These are phyloP conservation scores for Halenospora varia DNA, from an alignment of 495 filamentous ascomycete genomes.

Conservation along the genomic window DNA sequence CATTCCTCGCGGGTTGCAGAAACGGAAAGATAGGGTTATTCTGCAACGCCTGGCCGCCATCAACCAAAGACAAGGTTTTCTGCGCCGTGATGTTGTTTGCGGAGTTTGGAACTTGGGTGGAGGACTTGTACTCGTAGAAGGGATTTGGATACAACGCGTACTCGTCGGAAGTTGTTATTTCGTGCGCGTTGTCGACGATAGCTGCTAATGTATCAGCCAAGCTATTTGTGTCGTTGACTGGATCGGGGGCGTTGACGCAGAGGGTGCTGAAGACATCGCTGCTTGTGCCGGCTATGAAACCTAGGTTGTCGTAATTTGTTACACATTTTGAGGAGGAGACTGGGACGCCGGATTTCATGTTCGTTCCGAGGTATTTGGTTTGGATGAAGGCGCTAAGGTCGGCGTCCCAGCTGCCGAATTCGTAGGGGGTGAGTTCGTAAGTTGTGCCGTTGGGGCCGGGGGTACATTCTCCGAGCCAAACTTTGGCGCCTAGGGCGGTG, in stretches of 20 bases:
- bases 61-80: slow-evolving; percentile 28
- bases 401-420: slow-evolving; percentile 43
- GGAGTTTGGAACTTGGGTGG: slow-evolving; percentile 19
- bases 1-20: slow-evolving; percentile 33
- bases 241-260: slow-evolving; percentile 24
- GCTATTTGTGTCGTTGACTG: slow-evolving; percentile 5
- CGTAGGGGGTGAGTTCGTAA: slow-evolving; percentile 45
- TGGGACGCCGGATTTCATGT: slow-evolving; percentile 29
- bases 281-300: slow-evolving; percentile 43
- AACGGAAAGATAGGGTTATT: slow-evolving; percentile 45
- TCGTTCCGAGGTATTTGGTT: slow-evolving; percentile 40
- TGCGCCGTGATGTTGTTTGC: slow-evolving; percentile 29
- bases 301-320: slow-evolving; percentile 45
- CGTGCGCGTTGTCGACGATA: slow-evolving; percentile 20
- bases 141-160: slow-evolving; percentile 41
- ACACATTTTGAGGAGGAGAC: slow-evolving; percentile 31
- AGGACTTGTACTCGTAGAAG: slow-evolving; percentile 34
- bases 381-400: slow-evolving; percentile 38
- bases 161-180: slow-evolving; percentile 21
- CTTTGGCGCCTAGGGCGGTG: slow-evolving; percentile 29
- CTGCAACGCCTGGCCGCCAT: slow-evolving; percentile 40
- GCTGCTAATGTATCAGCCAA: slow-evolving; percentile 17
- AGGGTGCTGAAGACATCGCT: slow-evolving; percentile 34
- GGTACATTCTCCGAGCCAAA: slow-evolving; percentile 29
- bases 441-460: slow-evolving; percentile 32